Evolutionary conservation across 805 yeast genomes (phyloP), one percentile per base, ranked within the genome.

Genomic region (Teunomyces lycoperdinae): DNA sequence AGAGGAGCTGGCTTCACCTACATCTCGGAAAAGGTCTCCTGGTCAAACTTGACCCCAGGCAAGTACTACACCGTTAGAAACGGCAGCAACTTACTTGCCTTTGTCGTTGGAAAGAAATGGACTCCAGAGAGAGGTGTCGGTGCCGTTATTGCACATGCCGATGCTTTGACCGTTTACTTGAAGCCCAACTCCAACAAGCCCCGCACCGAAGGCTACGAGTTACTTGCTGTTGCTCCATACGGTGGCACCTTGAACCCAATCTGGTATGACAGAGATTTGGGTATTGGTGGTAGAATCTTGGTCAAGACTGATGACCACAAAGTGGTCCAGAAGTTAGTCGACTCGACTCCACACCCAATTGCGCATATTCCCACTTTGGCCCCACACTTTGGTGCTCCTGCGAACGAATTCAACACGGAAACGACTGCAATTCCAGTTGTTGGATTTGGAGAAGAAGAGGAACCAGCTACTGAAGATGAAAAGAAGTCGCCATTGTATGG

Each of bases 191-290:
- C 92, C 11, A 71, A 71, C 50, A 85, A 84, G 60, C 60, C 63
- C 6, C 68, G 74, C 8, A 80, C 83, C 11, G 90, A 86, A 48
- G 95, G 95, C 28, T 89, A 79, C 64, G 88, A 86, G 54, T 67
- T 85, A 42, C 70, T 89, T 28, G 96, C 95, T 5, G 89, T 87
- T 34, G 92, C 96, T 0, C 89, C 92, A 1, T 89, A 89, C 63
- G 81, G 89, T 16, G 94, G 94, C 30, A 84, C 87, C 2, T 64
- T 85, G 54, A 49, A 48, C n/a, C 70, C 74, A 28, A 66, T 80
- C 36, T 85, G 95, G 90, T 81, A 87, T 77, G 96, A 89, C 64
- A 79, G 96, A 63, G 96, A 89, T 63, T 76, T 89, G 50, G 94
- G 95, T 41, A 64, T 89, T 51, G 96, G 90, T 44, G 96, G 96